Evolutionary conservation across 1,139 yeast genomes (phyloP).

Genomic region (Scheffersomyces parashehatae): DNA sequence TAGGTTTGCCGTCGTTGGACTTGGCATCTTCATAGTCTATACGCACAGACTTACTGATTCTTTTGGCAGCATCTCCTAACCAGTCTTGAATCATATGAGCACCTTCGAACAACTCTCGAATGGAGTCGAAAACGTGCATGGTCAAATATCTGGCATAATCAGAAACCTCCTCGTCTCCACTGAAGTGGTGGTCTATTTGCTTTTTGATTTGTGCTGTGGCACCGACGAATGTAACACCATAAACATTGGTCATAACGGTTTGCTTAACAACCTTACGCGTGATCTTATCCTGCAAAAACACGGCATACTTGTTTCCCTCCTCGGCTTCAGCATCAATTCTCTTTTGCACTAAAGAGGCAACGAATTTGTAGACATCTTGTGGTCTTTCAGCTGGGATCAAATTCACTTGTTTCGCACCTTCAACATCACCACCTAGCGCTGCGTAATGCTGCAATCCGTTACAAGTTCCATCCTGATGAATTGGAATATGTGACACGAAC

Average conservation of each 20-base stretch:
- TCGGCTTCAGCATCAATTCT: conserved; percentile 63
- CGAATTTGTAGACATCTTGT: conserved; percentile 87
- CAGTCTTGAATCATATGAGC: conserved; percentile 97
- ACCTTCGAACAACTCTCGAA: conserved; percentile 83
- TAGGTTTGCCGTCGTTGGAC: conserved; percentile 43
- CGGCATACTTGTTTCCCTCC: conserved; percentile 55
- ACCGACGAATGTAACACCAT: conserved; percentile 95
- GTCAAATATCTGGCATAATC: conserved; percentile 70
- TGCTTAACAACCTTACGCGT: conserved; percentile 91
- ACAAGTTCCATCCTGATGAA: conserved; percentile 97
- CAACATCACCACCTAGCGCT: conserved; percentile 93
- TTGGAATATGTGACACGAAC: conserved; percentile 79
- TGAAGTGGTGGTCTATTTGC: conserved; percentile 51
- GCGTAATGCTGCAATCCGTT: conserved; percentile 98
- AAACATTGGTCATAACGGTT: conserved; percentile 97
- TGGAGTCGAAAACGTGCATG: conserved; percentile 74
- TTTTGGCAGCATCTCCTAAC: conserved; percentile 83
- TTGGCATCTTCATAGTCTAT: conserved; percentile 48
- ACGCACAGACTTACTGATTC: conserved; percentile 77
- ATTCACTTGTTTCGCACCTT: conserved; percentile 93
- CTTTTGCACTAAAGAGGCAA: conserved; percentile 68
- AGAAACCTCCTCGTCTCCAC: conserved; percentile 40
- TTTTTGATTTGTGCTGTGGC: conserved; percentile 85
- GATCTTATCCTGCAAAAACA: conserved; percentile 58
- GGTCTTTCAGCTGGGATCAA: conserved; percentile 81